Conservation (phyloP, 495 filamentous ascomycete species). For the Aspergillus leporis region DNA sequence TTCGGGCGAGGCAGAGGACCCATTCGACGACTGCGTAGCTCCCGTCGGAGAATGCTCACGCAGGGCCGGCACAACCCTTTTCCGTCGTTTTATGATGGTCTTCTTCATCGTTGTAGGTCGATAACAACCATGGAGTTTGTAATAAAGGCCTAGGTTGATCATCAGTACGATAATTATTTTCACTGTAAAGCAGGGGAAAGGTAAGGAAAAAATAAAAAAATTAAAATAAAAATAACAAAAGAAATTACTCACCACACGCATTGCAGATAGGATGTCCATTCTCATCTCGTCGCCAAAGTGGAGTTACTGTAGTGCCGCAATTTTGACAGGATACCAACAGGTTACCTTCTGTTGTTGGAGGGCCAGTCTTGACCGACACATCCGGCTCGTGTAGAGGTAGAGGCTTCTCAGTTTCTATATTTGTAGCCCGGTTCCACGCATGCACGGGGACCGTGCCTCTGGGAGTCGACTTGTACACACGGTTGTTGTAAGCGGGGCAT, state of each 20-base stretch:
- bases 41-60: conserved; percentile 54
- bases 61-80: conserved; percentile 86
- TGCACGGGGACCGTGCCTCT: conserved; percentile 34
- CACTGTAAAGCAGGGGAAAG: neutral
- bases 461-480: conserved; percentile 77
- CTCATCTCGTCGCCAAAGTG: conserved; percentile 93
- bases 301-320: conserved; percentile 94
- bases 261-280: conserved; percentile 97
- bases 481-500: conserved; percentile 96
- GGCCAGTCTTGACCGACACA: conserved; percentile 19
- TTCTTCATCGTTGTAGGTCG: conserved; percentile 97
- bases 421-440: conserved; percentile 33
- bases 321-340: conserved; percentile 94
- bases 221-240: conserved; percentile 33
- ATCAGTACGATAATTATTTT: conserved; percentile 23
- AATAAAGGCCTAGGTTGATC: conserved; percentile 75
- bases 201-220: conserved; percentile 15
- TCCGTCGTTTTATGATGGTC: conserved; percentile 90
- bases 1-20: conserved; percentile 46
- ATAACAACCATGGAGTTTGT: conserved; percentile 93
- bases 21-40: conserved; percentile 45
- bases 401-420: conserved; percentile 25
- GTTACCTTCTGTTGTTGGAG: conserved; percentile 54
- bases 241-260: conserved; percentile 72
- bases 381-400: conserved; percentile 23